Evolutionary conservation across 495 filamentous ascomycete species (phyloP), one percentile per base, ranked within the genome.

Genomic region (Penicillium bovifimosum): DNA sequence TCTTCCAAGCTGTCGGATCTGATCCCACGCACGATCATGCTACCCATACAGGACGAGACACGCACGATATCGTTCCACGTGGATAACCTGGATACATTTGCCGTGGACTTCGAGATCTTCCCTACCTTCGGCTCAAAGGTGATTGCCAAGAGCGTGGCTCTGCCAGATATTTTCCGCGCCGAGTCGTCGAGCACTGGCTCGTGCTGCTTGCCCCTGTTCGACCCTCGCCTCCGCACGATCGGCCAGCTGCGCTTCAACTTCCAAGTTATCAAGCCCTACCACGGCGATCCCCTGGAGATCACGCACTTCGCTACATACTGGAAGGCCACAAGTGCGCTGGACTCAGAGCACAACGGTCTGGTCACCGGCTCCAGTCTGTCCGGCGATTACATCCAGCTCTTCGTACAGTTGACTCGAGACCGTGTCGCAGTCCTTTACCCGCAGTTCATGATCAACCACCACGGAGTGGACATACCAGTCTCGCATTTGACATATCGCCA

Each of bases 251-350:
- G 78, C 46, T 97, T 98, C 75, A 83, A 88, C 54, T 95, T 86
- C 56, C 91, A 96, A 65, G 87, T 97, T 31, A 96, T 98, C 63
- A 96, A 95, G 64, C 92, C 93, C 2, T 98, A 96, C 70, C 83
- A 84, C 55, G 92, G 95, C n/a, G 85, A 86, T 54, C 89, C 95
- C 2, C 72, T 97, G 33, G 95, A 97, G 65, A 96, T 98, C 47
- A 95, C 92, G 1, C 88, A 96, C 58, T 97, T 97, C 64, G 93
- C 95, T 48, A 97, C 93, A 3, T 98, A 98, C 69, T 98, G 93
- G 93, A 97, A 96, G 70, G 92, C 91, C 1, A 98, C 95, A 5
- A 96, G 88, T 61, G 89, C 95, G 52, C 73, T 91, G 38, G 89
- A 95, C 62, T 81, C 83, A 13, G 86, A 88, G 47, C 86, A 88